A percentile compares a stretch with the other conserved stretches of the same genome.
These are phyloP conservation scores for Didymella lethalis DNA, from an alignment of 2,329 filamentous ascomycete genomes.

Conservation along the genomic window DNA sequence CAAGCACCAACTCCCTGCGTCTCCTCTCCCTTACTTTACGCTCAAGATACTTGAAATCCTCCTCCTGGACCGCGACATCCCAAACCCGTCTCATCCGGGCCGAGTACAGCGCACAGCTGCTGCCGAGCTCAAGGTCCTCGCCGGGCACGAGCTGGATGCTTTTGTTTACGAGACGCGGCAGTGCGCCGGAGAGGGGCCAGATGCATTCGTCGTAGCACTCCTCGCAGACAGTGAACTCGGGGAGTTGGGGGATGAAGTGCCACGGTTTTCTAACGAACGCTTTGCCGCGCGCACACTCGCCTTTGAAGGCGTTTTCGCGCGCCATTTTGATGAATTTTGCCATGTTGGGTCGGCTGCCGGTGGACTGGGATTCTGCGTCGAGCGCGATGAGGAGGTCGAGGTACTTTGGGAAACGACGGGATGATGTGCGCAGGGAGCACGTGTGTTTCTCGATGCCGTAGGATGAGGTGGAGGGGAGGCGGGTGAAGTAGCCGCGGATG, in stretches of 20 bases:
- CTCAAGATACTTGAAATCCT: conserved; percentile 72
- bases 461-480: conserved; percentile 32
- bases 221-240: conserved; percentile 82
- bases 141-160: conserved; percentile 64
- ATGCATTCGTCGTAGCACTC: conserved; percentile 86
- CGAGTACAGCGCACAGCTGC: conserved; percentile 81
- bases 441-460: conserved; percentile 50
- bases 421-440: conserved; percentile 74
- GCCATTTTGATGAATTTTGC: conserved; percentile 70
- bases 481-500: conserved; percentile 70
- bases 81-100: conserved; percentile 80
- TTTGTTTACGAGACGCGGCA: conserved; percentile 56
- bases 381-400: conserved; percentile 64
- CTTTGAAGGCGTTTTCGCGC: conserved; percentile 53
- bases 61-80: conserved; percentile 67
- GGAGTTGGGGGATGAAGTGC: conserved; percentile 79
- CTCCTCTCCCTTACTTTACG: conserved; percentile 64
- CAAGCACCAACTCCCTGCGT: conserved; percentile 49
- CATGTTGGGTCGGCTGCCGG: conserved; percentile 59
- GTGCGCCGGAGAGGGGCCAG: conserved; percentile 63
- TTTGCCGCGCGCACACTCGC: conserved; percentile 71
- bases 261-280: conserved; percentile 70
- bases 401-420: conserved; percentile 64
- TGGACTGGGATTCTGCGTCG: conserved; percentile 54
- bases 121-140: conserved; percentile 53